Percentiles rank a stretch among this genome's conserved stretches.
Conservation (phyloP, 1,284 basidiomycete genomes). For the Ceratobasidium sp. region DNA sequence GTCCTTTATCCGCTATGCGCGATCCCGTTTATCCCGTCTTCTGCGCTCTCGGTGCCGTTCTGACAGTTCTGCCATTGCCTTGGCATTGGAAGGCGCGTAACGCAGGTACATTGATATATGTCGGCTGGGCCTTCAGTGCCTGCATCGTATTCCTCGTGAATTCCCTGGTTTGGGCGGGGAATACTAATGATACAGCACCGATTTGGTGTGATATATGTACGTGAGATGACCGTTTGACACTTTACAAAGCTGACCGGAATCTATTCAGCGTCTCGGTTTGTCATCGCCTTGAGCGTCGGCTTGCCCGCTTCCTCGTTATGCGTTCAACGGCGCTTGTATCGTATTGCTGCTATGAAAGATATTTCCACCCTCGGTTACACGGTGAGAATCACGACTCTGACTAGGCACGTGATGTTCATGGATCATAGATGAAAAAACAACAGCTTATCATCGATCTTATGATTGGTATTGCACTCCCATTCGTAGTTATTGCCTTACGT, state of each 20-base stretch:
- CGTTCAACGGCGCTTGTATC: constrained; percentile 60
- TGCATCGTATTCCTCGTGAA: constrained; percentile 67
- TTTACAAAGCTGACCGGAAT: constrained; percentile 53
- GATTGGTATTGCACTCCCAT: constrained; percentile 56
- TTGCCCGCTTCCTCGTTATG: constrained; percentile 56
- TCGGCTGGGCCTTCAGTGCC: constrained; percentile 64
- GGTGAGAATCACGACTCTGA: constrained; percentile 15
- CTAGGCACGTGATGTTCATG: background rate
- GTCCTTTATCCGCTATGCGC: background rate
- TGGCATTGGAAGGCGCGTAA: constrained; percentile 71
- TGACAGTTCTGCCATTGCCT: constrained; percentile 61
- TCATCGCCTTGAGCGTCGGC: constrained; percentile 9
- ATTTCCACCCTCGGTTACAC: constrained; percentile 41
- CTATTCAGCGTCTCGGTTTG: constrained; percentile 53
- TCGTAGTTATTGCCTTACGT: constrained; percentile 61
- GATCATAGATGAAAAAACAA: constrained; percentile 43
- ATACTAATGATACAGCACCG: constrained; percentile 62
- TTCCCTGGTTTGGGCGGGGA: constrained; percentile 70
- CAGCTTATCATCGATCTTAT: constrained; percentile 53
- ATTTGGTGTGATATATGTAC: constrained; percentile 80
- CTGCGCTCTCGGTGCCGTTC: constrained; percentile 58
- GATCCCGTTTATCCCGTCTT: constrained; percentile 47
- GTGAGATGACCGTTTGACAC: constrained; percentile 49
- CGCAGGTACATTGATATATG: constrained; percentile 67
- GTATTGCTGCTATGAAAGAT: constrained; percentile 52